Base-by-base conservation (phyloP, 768 basidiomycete genomes). In the Ramaria sp. region DNA sequence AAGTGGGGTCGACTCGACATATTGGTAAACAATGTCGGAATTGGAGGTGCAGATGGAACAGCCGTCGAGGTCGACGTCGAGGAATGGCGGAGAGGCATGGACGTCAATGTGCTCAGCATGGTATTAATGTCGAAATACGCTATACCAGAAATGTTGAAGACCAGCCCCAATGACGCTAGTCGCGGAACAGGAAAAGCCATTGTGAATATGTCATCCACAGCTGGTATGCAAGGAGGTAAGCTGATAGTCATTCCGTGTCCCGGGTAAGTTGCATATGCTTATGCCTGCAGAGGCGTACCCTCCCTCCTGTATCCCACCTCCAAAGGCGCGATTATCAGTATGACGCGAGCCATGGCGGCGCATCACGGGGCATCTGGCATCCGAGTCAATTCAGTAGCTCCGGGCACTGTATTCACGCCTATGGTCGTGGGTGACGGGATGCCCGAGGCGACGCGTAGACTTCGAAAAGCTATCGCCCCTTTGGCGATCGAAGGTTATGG, bases 191-290 rank as follows among this genome's bases (percentile, higher is more conserved):
- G 83, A 1, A 68, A 74, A 2, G 70, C 71, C 31, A 83, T 84
- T 64, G 78, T 85, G 72, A 81, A 82, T 66, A 80, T 81, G 5
- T 75, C 81, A 4, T 78, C 75, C 5, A 81, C 84, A 30, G 80
- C 79, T 0, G 53, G 78, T 77, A 13, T 78, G 78, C 66, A 73
- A 69, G 57, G 71, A 72, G 30, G 61, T 70, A 67, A 60, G 17
- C 63, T 41, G n/a, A 2, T 24, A 52, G 55, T 41, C 34, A 42
- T 41, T 5, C 6, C 19, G 50, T 17, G 19, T 22, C 33, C 19
- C 27, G 50, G 6, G 60, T 60, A 1, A 61, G 59, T 27, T 5
- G 27, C 49, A 62, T 58, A 24, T 63, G 63, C 46, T 27, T 41
- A 13, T 22, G 43, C 11, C 5, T 17, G 38, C 34, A 7, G 41